Conservation (phyloP, 2,329 filamentous ascomycete genomes). For the Samsoniella hepiali region DNA sequence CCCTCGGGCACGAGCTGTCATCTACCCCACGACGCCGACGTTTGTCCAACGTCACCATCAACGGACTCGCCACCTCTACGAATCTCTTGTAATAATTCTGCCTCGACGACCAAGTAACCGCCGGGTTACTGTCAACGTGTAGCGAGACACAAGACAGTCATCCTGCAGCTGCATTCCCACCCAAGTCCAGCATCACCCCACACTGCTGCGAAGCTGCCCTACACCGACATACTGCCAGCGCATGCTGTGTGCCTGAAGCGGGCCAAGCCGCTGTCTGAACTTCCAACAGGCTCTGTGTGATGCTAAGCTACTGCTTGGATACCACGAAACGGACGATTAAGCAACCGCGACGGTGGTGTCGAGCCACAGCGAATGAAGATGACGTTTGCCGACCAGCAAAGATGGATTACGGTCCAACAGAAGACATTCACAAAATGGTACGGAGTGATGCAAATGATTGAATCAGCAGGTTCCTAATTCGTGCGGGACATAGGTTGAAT, state of each 20-base stretch:
- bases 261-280: not conserved
- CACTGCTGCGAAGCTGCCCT: slow-evolving; percentile 15
- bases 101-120: not conserved
- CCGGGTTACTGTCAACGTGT: not conserved
- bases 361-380: slow-evolving; percentile 42
- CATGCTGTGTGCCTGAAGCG: slow-evolving; percentile 9
- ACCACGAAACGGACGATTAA: not conserved
- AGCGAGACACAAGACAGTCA: not conserved
- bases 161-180: slow-evolving; percentile 9
- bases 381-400: slow-evolving; percentile 62
- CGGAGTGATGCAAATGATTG: not conserved
- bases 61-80: not conserved
- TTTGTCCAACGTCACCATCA: slow-evolving; percentile 15
- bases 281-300: not conserved
- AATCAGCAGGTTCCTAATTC: not conserved
- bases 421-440: slow-evolving; percentile 98
- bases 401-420: slow-evolving; percentile 81
- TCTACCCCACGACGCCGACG: slow-evolving; percentile 14
- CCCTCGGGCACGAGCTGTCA: slow-evolving; percentile 6
- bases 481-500: slow-evolving; percentile 70
- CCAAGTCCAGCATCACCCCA: slow-evolving; percentile 9
- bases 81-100: not conserved
- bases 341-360: slow-evolving; percentile 3
- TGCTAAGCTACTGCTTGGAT: not conserved
- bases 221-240: slow-evolving; percentile 17